Evolutionary conservation across 2,329 filamentous ascomycete genomes (phyloP), one percentile per base, ranked within the genome.

Genomic region (Phoma herbarum): DNA sequence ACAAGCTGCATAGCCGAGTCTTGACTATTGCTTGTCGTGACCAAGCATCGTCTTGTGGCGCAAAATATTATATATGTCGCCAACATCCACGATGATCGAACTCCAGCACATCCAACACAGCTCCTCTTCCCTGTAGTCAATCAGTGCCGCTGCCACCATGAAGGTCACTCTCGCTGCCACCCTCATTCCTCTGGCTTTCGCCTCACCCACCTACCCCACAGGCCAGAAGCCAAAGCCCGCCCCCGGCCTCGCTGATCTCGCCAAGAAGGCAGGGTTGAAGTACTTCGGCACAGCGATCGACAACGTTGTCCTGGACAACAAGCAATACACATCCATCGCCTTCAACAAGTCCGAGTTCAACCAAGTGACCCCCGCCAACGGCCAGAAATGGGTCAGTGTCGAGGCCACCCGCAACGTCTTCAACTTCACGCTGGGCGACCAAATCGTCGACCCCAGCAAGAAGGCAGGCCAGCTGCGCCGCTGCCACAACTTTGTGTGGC

Each of bases 321-420:
- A 75, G 12, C 67, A 80, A 26, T 91, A 90, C 73, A 76, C 82
- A 18, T 72, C 77, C 20, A 84, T 88, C 60, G 77, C 88, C 41
- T 81, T 80, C 62, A 78, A 88, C 71, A 77, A 69, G 8, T 76
- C 78, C 45, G 86, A 89, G 68, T 90, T 90, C 66, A 88, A 88
- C 29, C 83, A 87, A 72, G 80, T 89, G 25, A 89, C 87, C 0
- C 86, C 87, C 0, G 85, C 84, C 47, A 90, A 90, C 71, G 82
- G 83, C 2, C 84, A 87, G 72, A 86, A 86, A 80, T 91, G 87
- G 87, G 81, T 87, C 59, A 79, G 82, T 61, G 88, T 81, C 16
- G 86, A 91, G 79, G 85, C 86, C 0, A 71, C 76, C 39, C 82
- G 81, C 44, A 82, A 80, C 33, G 72, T 79, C 44, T 91, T 90